Base-by-base conservation (phyloP, 2,329 filamentous ascomycete genomes). In the Calonectria pseudoturangicola region DNA sequence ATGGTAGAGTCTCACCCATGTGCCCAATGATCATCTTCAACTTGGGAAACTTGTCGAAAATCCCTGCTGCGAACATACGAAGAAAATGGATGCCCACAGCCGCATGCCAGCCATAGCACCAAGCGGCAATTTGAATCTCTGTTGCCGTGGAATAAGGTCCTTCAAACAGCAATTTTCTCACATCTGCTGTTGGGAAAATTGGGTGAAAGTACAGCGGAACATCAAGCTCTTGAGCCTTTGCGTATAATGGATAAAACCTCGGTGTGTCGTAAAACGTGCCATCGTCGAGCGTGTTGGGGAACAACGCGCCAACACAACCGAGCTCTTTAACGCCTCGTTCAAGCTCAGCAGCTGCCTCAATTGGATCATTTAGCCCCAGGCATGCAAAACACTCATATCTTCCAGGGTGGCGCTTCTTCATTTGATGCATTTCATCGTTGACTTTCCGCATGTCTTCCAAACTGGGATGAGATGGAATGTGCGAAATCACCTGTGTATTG, bases 51-150 rank as follows among this genome's bases (percentile, higher is more conserved):
- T 25, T 51, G 27, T 51, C 48, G 30, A 51, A 51, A 15, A 51
- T 18, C 4, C 48, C 48, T 7, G 48, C 48, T 2, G 48, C 48
- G 27, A 51, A 51, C 15, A 51, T 30, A 12, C 48, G 48, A 25
- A 51, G 48, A 18, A 51, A 28, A 18, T 51, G 48, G 27, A 51
- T 51, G 21, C 21, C 48, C 25, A 51, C 48, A 15, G 48, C 27
- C 10, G 48, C 48, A 28, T 51, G 48, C 48, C 48, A 51, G 15
- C 48, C 48, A 15, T 51, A 51, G 48, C 48, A 51, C 48, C 48
- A 51, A 18, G 48, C 48, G 21, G 21, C 48, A 30, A 51, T 51
- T 27, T 51, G 48, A 25, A 30, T 51, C 12, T 25, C 27, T 8
- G 48, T 51, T 9, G 48, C 21, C 48, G 27, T 51, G 15, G 48